Percentiles rank a stretch among this genome's conserved stretches.
Conservation (phyloP, 306 rosid genomes). For the Cucumis cinereus region DNA sequence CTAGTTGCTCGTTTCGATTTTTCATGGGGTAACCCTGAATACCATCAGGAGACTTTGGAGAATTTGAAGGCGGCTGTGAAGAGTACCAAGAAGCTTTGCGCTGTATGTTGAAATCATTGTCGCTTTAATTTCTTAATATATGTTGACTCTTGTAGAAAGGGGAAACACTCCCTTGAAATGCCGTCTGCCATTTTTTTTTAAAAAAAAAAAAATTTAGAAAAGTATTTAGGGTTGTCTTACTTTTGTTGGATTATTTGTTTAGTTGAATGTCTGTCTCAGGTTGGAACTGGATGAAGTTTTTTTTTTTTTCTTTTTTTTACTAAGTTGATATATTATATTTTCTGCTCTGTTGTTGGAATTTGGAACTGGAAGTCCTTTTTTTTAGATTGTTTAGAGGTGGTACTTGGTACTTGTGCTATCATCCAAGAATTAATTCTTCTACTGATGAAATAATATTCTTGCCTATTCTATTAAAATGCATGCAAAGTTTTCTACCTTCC, state of each 20-base stretch:
- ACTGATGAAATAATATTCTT: not conserved
- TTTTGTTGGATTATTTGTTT: not conserved
- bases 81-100: conserved; percentile 87
- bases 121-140: not conserved
- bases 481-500: not conserved
- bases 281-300: not conserved
- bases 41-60: conserved; percentile 86
- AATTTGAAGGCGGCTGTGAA: conserved; percentile 76
- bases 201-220: not conserved
- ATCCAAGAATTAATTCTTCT: not conserved
- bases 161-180: not conserved
- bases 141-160: not conserved
- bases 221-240: not conserved
- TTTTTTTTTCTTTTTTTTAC: not conserved
- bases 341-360: not conserved
- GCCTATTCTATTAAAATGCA: not conserved
- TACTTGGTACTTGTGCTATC: not conserved
- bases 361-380: not conserved
- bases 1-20: conserved; percentile 95
- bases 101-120: conserved; percentile 43
- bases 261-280: not conserved
- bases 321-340: not conserved
- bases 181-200: no score
- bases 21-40: conserved; percentile 67
- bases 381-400: not conserved